These are phyloP conservation scores for Talaromyces sp. DNA, from an alignment of 2,329 filamentous ascomycete genomes.

Conservation along the genomic window DNA sequence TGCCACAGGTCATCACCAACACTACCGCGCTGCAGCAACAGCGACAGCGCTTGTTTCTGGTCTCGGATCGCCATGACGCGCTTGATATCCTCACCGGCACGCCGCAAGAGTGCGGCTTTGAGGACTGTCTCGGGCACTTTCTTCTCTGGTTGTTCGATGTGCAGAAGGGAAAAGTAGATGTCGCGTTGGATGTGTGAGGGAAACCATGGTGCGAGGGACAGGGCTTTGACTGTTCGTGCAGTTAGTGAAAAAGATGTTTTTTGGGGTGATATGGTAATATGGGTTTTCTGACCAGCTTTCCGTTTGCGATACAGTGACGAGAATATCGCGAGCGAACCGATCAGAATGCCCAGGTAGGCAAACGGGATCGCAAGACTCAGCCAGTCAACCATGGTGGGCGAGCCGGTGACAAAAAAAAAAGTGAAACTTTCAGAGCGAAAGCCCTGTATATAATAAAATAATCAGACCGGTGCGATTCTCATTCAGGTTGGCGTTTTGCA, in stretches of 20 bases:
- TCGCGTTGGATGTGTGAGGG: constrained; percentile 84
- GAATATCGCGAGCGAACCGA: constrained; percentile 86
- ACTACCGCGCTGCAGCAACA: constrained; percentile 79
- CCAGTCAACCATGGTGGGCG: constrained; percentile 60
- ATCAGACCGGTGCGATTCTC: not conserved
- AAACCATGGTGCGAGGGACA: constrained; percentile 92
- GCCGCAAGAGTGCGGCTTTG: constrained; percentile 79
- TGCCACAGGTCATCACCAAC: constrained; percentile 96
- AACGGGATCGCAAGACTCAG: constrained; percentile 78
- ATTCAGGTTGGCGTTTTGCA: not conserved
- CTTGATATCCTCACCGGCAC: constrained; percentile 88
- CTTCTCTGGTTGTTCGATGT: constrained; percentile 64
- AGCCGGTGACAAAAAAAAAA: not conserved
- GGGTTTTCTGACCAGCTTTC: constrained; percentile 63
- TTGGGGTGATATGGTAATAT: too few relatives aligned
- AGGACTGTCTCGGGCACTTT: constrained; percentile 82
- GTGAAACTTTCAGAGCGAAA: not conserved
- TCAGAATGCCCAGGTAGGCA: constrained; percentile 81
- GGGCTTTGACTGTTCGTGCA: constrained; percentile 58
- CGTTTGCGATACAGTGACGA: constrained; percentile 88
- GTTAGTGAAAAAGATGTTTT: too few relatives aligned
- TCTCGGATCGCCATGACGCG: constrained; percentile 83
- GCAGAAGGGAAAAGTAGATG: constrained; percentile 86
- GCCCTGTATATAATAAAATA: not conserved
- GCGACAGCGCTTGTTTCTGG: constrained; percentile 80